These are phyloP conservation scores for Trichoderma sp. DNA, from an alignment of 2,329 filamentous ascomycete species.

Conservation along the genomic window DNA sequence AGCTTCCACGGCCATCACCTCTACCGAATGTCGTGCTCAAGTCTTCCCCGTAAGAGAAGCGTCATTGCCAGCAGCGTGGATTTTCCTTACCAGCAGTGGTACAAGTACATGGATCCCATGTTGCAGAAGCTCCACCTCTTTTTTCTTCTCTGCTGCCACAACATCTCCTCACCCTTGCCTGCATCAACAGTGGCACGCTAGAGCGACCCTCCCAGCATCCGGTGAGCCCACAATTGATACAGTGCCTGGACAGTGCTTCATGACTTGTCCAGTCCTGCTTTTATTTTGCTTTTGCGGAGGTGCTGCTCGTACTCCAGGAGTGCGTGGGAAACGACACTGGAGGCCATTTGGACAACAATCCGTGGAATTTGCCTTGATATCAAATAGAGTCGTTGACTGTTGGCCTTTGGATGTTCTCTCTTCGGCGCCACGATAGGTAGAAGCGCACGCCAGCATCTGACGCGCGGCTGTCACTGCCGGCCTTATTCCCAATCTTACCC, in stretches of 20 bases:
- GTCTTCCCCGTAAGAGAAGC: background rate
- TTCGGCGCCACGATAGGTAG: background rate
- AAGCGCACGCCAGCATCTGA: background rate
- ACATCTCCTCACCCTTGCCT: constrained; percentile 18
- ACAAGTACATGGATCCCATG: constrained; percentile 11
- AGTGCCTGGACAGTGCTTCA: background rate
- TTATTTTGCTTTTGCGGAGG: background rate
- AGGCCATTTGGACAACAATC: background rate
- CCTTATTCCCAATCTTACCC: background rate
- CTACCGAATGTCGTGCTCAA: background rate
- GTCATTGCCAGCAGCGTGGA: constrained; percentile 8
- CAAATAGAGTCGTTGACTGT: background rate
- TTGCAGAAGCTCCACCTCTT: constrained; percentile 6
- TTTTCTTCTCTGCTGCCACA: constrained; percentile 11
- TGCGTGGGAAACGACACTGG: background rate
- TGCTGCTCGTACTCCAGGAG: background rate
- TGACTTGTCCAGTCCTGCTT: background rate
- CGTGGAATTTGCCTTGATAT: background rate
- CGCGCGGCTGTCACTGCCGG: background rate
- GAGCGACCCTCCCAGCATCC: constrained; percentile 12
- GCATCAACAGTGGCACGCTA: constrained; percentile 30
- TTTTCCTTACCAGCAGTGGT: background rate
- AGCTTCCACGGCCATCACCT: background rate
- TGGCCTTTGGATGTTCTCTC: background rate
- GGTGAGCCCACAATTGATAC: constrained; percentile 14